Conservation (phyloP, 148 eudicot genomes). For the Rhododendron simsii region DNA sequence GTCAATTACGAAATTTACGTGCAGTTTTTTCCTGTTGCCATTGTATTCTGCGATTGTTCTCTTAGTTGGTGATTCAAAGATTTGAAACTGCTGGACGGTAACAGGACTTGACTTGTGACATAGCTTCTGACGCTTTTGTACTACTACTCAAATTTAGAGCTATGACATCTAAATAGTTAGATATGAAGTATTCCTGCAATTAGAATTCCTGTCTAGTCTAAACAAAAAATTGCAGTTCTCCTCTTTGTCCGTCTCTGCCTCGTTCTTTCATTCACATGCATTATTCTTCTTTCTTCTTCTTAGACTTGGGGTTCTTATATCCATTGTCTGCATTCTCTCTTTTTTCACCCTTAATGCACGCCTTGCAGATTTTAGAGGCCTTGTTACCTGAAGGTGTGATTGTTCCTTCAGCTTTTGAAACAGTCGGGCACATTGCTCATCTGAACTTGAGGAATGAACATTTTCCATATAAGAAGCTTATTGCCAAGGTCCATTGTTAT, state of each 20-base stretch:
- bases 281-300: background rate
- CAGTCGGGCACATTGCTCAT: slow-evolving; percentile 95
- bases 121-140: background rate
- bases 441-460: slow-evolving; percentile 81
- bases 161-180: background rate
- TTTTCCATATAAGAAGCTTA: slow-evolving; percentile 66
- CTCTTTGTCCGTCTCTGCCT: background rate
- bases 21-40: too few species aligned
- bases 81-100: too few species aligned
- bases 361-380: slow-evolving; percentile 64
- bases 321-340: background rate
- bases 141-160: background rate
- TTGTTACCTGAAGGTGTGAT: slow-evolving; percentile 64
- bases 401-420: slow-evolving; percentile 83
- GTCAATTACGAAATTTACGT: background rate
- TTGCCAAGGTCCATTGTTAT: slow-evolving; percentile 62
- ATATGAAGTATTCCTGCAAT: too few species aligned
- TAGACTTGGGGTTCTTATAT: background rate
- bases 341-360: background rate
- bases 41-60: background rate
- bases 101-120: background rate
- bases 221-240: background rate
- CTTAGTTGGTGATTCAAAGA: background rate
- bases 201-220: background rate
- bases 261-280: background rate